Evolutionary conservation across 331 rosid species (phyloP), one percentile per base, ranked within the genome.

Genomic region (Spiraea crenata): DNA sequence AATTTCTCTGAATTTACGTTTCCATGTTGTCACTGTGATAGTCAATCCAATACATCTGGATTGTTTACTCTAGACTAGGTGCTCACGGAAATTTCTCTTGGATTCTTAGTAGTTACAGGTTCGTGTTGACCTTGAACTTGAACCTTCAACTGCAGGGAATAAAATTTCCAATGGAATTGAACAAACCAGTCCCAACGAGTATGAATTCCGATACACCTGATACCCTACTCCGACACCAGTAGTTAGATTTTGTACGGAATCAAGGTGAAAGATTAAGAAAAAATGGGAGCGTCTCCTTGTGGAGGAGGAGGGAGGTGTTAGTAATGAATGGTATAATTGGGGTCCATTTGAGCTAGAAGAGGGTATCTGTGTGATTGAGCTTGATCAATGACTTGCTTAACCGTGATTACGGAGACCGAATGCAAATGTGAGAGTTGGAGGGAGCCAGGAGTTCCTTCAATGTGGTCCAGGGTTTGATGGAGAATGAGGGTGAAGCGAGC

Each of bases 371-470:
- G 4, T 88, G 93, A 50, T 83, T 93, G 74, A 83, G 83, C 12
- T 74, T 89, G 78, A 79, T 89, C 10, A 78, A 84, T 6, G 85
- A 76, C 13, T 70, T 91, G 79, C 79, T 93, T 3, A 58, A 63
- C 6, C 73, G 76, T 1, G 88, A 86, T 51, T 55, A 75, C 39
- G 63, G 64, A 0, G 95, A 93, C 38, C 92, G 95, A 0, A 84
- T 93, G 84, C 96, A 91, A 54, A 74, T 84, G 66, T 97, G 99
- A 42, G 99, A 93, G 58, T 44, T 89, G 10, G 97, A 93, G 40
- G 96, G 95, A 7, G 97, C 97, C 1, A 89, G 85, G 77, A 74
- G 60, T 50, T 89, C 92, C 19, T 93, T 93, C 60, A 76, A 71
- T 73, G 82, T 75, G 72, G 83, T 85, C 7, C 96, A 89, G 74